Base-by-base conservation (phyloP, 768 basidiomycete species). In the Amanita muscaria region DNA sequence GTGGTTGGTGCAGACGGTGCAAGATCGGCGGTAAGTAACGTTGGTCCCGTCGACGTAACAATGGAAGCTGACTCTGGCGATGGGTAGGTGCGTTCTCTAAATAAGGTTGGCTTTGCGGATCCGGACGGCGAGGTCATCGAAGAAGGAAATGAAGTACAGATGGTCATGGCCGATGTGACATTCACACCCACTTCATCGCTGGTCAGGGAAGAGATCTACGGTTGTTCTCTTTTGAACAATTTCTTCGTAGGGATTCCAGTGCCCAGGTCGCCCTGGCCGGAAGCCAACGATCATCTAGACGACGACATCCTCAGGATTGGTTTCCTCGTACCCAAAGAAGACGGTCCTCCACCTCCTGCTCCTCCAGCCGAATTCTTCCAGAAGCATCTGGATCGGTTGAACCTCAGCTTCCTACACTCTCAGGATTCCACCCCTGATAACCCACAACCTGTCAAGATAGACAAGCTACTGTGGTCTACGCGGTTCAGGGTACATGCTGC, bases 1-100 rank as follows among this genome's bases (percentile, higher is more conserved):
- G 67, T 77, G 4, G 52, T 77, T 24, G 75, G 70, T 18, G 73
- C 75, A 4, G 76, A 79, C 51, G 75, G 76, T 3, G 58, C 72
- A 2, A 64, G 55, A 46, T 77, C 74, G 1, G 51, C 54, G 25
- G 76, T 75, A 51, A 54, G 49, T 40, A 7, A 18, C 4, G 24
- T 10, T 5, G 7, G 39, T 21, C n/a, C 22, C 6, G 30, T 27
- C 40, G 16, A n/a, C 15, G n/a, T 14, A 12, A 11, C 22, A 39
- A 14, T 19, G n/a, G 36, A n/a, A n/a, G 32, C 23, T 41, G 19
- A 35, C 31, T 18, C 21, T 25, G 6, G 12, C 15, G 27, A 34
- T 4, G 3, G 9, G 22, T 42, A 77, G 76, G 53, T 76, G 19
- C 73, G 75, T 35, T 53, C 60, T 15, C 46, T 62, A 33, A 56